A percentile compares a stretch with the other conserved stretches of the same genome.
These are phyloP conservation scores for Pseudofabraea citricarpa DNA, from an alignment of 2,329 filamentous ascomycete genomes.

Conservation along the genomic window DNA sequence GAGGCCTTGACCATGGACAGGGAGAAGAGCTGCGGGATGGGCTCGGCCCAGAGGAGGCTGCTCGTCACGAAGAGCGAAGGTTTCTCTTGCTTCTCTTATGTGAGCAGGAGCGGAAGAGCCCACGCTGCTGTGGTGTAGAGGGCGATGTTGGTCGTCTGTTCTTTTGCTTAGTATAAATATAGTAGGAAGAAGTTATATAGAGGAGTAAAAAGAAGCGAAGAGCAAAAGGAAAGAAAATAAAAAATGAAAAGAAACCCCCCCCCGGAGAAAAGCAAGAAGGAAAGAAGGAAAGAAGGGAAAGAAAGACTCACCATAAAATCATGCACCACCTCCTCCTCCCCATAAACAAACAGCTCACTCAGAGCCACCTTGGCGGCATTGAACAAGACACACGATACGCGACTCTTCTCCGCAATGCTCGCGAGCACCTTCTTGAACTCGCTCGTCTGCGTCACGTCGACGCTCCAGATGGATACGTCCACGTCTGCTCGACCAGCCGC, in stretches of 20 bases:
- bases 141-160: slow-evolving; percentile 41
- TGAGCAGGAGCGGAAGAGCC: slow-evolving; percentile 37
- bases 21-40: slow-evolving; percentile 41
- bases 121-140: slow-evolving; percentile 43
- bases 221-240: too few relatives aligned
- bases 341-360: slow-evolving; percentile 35
- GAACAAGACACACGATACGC: slow-evolving; percentile 45
- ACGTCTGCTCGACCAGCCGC: slow-evolving; percentile 18
- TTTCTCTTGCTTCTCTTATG: slow-evolving; percentile 28
- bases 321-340: slow-evolving; percentile 39
- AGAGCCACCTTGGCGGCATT: slow-evolving; percentile 45
- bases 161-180: too few relatives aligned
- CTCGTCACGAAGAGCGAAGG: slow-evolving; percentile 45
- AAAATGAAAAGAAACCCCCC: too few relatives aligned
- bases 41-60: slow-evolving; percentile 41
- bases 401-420: slow-evolving; percentile 37
- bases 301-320: slow-evolving; percentile 39
- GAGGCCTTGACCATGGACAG: slow-evolving; percentile 46
- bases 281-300: too few relatives aligned
- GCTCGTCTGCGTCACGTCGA: slow-evolving; percentile 37
- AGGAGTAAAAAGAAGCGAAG: too few relatives aligned
- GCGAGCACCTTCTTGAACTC: slow-evolving; percentile 33
- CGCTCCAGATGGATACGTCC: slow-evolving; percentile 36
- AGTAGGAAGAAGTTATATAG: too few relatives aligned
- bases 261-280: too few relatives aligned